Conservation (phyloP, 2,329 filamentous ascomycete genomes). For the Botrytis squamosa region DNA sequence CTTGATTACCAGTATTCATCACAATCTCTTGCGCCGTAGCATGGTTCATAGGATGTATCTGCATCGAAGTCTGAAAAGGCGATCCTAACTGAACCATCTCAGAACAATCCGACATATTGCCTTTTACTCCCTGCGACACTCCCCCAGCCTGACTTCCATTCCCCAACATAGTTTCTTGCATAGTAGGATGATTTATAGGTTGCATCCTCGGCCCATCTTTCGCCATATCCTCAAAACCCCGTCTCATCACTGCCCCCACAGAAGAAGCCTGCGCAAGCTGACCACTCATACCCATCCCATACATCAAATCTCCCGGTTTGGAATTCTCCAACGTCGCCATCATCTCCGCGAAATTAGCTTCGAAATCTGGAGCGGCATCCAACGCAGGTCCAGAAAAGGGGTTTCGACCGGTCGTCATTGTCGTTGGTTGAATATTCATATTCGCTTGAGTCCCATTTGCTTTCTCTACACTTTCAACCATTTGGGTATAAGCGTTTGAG, state of each 20-base stretch:
- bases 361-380: background rate
- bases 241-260: background rate
- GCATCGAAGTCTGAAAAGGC: too few species aligned
- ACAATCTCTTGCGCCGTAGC: background rate
- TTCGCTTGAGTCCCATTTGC: background rate
- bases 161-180: background rate
- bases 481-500: background rate
- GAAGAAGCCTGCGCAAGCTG: background rate
- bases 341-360: background rate
- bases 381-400: background rate
- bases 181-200: rapidly evolving
- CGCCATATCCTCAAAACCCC: background rate
- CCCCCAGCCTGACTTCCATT: background rate
- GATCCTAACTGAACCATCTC: background rate
- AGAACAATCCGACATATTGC: too few species aligned
- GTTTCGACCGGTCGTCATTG: background rate
- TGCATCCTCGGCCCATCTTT: background rate
- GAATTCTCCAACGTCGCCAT: background rate
- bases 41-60: background rate
- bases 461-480: background rate
- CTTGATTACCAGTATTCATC: background rate
- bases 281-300: too few species aligned
- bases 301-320: background rate
- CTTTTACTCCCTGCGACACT: too few species aligned
- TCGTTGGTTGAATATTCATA: background rate